Evolutionary conservation across 2,329 filamentous ascomycete species (phyloP).

Genomic region (Phialocephala sp.): DNA sequence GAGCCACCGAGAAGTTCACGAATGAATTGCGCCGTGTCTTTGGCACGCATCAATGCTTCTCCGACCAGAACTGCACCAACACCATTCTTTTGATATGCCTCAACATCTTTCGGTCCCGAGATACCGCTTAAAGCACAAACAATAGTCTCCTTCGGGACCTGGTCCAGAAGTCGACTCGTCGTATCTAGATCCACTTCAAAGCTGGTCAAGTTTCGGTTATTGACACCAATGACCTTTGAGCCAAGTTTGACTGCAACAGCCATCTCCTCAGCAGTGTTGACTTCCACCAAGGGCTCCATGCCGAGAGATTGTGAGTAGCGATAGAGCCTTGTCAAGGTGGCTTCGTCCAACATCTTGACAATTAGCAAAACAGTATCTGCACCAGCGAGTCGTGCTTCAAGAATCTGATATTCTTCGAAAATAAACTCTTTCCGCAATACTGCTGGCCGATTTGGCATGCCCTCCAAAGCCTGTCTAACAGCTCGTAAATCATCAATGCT

Average conservation of each 20-base stretch:
- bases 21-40: constrained; percentile 83
- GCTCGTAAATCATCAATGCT: constrained; percentile 91
- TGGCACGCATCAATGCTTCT: constrained; percentile 92
- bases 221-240: constrained; percentile 92
- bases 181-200: constrained; percentile 97
- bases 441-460: constrained; percentile 90
- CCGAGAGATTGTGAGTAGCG: constrained; percentile 86
- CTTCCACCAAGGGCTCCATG: constrained; percentile 97
- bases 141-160: constrained; percentile 84
- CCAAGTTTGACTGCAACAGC: constrained; percentile 83
- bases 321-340: constrained; percentile 78
- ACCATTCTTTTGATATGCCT: constrained; percentile 85
- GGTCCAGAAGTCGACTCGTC: constrained; percentile 83
- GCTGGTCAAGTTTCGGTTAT: constrained; percentile 94
- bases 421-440: constrained; percentile 96
- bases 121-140: constrained; percentile 96
- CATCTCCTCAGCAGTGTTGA: constrained; percentile 96
- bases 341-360: constrained; percentile 92
- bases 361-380: constrained; percentile 95
- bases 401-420: constrained; percentile 97
- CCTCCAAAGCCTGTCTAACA: constrained; percentile 86
- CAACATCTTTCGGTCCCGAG: constrained; percentile 84
- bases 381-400: constrained; percentile 90
- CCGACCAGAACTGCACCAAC: constrained; percentile 94
- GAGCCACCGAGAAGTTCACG: constrained; percentile 74